phyloP scores from a whole-genome alignment of 768 basidiomycete species.

The Naematelia aurantialba region DNA sequence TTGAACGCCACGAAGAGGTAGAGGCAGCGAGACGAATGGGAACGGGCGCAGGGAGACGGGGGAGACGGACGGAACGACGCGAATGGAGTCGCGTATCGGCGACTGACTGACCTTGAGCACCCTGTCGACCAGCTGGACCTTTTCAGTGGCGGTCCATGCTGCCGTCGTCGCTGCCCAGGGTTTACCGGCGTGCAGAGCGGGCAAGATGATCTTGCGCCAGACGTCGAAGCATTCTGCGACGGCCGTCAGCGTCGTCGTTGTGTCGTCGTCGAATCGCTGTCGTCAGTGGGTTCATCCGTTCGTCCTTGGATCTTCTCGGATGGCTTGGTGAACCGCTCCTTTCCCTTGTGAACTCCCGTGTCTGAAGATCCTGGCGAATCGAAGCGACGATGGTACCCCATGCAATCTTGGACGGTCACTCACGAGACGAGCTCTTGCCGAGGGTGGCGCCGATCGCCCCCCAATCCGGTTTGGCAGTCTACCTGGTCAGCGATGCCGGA shows the following conservation, averaged over 20 bases:
- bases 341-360: neutral
- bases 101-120: slow-evolving; percentile 24
- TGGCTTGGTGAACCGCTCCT: neutral
- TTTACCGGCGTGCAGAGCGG: slow-evolving; percentile 15
- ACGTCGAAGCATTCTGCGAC: slow-evolving; percentile 30
- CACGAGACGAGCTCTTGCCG: slow-evolving; percentile 25
- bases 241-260: no score
- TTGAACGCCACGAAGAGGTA: slow-evolving; percentile 12
- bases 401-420: slow-evolving; percentile 7
- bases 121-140: slow-evolving; percentile 11
- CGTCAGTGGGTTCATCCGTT: no score
- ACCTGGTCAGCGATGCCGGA: neutral
- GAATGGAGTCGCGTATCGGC: neutral
- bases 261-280: no score
- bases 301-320: no score
- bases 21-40: neutral
- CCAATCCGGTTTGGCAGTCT: slow-evolving; percentile 28
- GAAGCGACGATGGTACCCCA: no score
- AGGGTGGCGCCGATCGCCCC: slow-evolving; percentile 4
- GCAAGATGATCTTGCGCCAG: slow-evolving; percentile 31
- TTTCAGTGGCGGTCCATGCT: slow-evolving; percentile 21
- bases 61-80: neutral
- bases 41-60: neutral
- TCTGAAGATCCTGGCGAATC: no score
- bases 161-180: slow-evolving; percentile 18